Percentiles rank a stretch among this genome's conserved stretches.
phyloP scores from a whole-genome alignment of 768 basidiomycete species.

The Tylopilus subfusipes region DNA sequence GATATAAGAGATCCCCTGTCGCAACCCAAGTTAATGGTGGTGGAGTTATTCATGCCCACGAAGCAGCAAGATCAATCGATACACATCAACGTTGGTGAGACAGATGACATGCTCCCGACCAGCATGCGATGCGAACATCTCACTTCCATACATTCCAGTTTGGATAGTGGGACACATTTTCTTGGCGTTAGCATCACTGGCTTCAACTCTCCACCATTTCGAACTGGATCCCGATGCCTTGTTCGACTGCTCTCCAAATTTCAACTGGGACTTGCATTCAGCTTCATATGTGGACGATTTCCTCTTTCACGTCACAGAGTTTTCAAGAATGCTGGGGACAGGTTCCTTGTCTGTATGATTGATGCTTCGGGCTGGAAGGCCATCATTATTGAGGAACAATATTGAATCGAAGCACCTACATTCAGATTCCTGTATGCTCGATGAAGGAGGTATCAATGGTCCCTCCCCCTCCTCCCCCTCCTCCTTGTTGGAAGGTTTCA shows the following conservation, averaged over 20 bases:
- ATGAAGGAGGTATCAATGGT: too few relatives aligned
- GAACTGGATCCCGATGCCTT: background rate
- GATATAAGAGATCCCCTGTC: too few relatives aligned
- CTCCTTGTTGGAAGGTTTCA: too few relatives aligned
- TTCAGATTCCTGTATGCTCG: too few relatives aligned
- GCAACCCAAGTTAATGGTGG: too few relatives aligned
- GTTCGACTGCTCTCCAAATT: background rate
- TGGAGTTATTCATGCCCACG: too few relatives aligned
- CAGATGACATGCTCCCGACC: too few relatives aligned
- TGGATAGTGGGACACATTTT: background rate
- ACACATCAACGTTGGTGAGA: background rate
- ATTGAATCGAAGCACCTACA: too few relatives aligned
- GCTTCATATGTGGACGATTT: background rate
- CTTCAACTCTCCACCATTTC: background rate
- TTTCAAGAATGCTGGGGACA: background rate
- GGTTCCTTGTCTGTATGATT: background rate
- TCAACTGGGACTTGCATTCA: background rate
- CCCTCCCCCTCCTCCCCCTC: too few relatives aligned
- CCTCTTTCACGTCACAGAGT: too few relatives aligned
- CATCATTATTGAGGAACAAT: too few relatives aligned
- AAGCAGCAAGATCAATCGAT: background rate
- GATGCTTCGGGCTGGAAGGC: background rate
- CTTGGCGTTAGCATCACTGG: background rate
- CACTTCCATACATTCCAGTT: background rate
- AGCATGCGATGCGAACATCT: constrained; percentile 5